Base-by-base conservation (phyloP, 2,329 filamentous ascomycete genomes). In the Epichloe gansuensis region DNA sequence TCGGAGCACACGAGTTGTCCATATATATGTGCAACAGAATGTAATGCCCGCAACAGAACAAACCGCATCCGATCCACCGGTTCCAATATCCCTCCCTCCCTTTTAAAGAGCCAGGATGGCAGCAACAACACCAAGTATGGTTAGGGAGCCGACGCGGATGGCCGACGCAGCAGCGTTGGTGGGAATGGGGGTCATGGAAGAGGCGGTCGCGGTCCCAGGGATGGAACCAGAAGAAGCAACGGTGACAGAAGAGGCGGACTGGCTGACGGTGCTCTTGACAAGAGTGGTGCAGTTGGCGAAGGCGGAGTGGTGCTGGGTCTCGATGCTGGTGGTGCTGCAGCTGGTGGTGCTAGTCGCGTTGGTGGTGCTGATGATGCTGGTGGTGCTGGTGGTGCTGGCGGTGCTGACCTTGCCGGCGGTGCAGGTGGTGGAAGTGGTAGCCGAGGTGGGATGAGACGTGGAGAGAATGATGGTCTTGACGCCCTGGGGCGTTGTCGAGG, bases 41-140 rank as follows among this genome's bases (percentile, higher is more conserved):
- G 11, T 9, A n/a, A 31, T 34, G 37, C 28, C 23, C 48, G 5
- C 12, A 47, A 35, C 13, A 46, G 23, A 39, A 21, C 5, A 37
- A 37, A 51, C n/a, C 17, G 17, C 43, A 17, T 21, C 44, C 38
- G 45, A 45, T 13, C 15, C 37, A 45, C 21, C 12, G 9, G n/a
- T 39, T 46, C n/a, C 8, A 13, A 11, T 12, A 38, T 13, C 12
- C 12, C 3, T 21, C 45, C 52, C 62, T 8, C 5, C 25, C 52
- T 62, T 72, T 73, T 71, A 76, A 64, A 75, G 63, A 60, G 69
- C 72, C 49, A 75, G 56, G 56, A 68, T 56, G 55, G 71, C 72
- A 55, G 70, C 63, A 55, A 68, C 67, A 59, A 68, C 71, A 57
- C 63, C 71, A 53, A 72, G 48, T 25, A 71, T 57, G 54, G 68